phyloP scores from a whole-genome alignment of 331 rosid species.

The Prunus yedoensis region DNA sequence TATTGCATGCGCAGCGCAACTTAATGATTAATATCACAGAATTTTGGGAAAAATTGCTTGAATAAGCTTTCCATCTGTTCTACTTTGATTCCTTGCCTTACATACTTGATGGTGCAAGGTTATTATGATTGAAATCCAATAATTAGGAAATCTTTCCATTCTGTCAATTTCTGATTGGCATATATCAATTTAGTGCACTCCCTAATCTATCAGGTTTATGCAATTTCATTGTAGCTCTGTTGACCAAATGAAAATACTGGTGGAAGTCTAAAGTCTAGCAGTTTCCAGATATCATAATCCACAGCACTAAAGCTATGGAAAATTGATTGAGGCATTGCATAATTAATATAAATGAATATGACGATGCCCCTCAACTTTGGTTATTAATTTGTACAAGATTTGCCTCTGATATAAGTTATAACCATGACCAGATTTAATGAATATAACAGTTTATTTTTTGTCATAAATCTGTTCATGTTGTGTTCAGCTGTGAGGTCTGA shows the following conservation, averaged over 20 bases:
- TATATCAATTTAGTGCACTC: neutral
- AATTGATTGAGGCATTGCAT: no score
- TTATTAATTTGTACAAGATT: no score
- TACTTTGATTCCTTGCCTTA: neutral
- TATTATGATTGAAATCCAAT: neutral
- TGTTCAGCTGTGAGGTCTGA: neutral
- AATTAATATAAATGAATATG: no score
- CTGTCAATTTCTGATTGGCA: neutral
- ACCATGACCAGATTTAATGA: neutral
- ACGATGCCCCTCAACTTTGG: no score
- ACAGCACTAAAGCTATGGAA: no score
- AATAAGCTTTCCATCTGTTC: neutral
- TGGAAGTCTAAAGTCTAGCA: no score
- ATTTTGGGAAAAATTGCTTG: neutral
- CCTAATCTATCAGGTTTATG: neutral
- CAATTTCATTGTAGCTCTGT: neutral
- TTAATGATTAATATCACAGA: neutral
- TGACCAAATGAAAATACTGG: no score
- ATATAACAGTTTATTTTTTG: neutral
- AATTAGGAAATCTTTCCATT: neutral
- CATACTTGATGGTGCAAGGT: neutral
- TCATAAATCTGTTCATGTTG: neutral
- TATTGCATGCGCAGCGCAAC: neutral
- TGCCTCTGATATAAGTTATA: no score
- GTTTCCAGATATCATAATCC: no score